These are phyloP conservation scores for Helotiales sp. DNA, from an alignment of 2,329 filamentous ascomycete species.

Conservation along the genomic window DNA sequence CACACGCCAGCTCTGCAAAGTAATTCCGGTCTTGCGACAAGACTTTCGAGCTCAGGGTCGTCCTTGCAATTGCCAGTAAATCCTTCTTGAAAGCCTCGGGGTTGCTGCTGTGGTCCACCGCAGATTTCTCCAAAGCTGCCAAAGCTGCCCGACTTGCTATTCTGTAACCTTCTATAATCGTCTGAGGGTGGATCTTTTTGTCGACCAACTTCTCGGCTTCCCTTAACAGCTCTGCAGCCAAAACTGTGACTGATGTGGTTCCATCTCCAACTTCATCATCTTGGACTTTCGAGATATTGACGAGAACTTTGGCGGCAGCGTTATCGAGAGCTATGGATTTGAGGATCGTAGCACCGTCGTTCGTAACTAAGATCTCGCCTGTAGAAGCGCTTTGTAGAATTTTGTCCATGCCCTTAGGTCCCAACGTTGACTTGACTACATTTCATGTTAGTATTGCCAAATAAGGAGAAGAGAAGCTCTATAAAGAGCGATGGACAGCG, in stretches of 20 bases:
- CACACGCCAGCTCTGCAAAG: slow-evolving; percentile 86
- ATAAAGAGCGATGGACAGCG: no score
- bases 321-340: slow-evolving; percentile 99
- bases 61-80: slow-evolving; percentile 86
- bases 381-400: slow-evolving; percentile 79
- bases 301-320: slow-evolving; percentile 94
- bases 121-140: slow-evolving; percentile 79
- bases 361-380: slow-evolving; percentile 96
- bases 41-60: slow-evolving; percentile 96
- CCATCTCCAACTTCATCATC: slow-evolving; percentile 98
- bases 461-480: no score
- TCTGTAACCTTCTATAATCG: slow-evolving; percentile 98
- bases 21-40: slow-evolving; percentile 91
- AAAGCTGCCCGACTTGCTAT: slow-evolving; percentile 93
- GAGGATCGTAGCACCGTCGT: slow-evolving; percentile 97
- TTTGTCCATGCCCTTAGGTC: slow-evolving; percentile 89
- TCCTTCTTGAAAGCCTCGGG: slow-evolving; percentile 86
- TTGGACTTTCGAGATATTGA: slow-evolving; percentile 99
- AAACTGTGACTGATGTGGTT: slow-evolving; percentile 95
- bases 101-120: slow-evolving; percentile 88
- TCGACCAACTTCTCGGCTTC: slow-evolving; percentile 97
- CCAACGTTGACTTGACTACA: slow-evolving; percentile 94
- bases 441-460: no score
- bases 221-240: slow-evolving; percentile 91
- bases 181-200: slow-evolving; percentile 99